Percentiles rank a stretch among this genome's conserved stretches.
Evolutionary conservation across 192 early-diverging fungal species (phyloP).

Genomic region (Coemansia sp.): DNA sequence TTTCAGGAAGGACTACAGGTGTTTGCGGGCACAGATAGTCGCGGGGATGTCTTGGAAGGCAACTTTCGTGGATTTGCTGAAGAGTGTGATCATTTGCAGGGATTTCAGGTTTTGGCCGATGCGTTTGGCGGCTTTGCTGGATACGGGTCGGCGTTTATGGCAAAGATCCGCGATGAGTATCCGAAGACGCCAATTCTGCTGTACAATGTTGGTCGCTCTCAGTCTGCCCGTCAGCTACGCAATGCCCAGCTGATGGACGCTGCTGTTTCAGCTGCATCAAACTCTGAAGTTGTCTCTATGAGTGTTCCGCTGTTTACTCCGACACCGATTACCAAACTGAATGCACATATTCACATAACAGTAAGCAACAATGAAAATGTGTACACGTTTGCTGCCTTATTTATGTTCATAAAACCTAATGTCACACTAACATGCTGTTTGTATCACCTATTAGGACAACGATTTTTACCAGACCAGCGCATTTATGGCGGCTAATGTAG

Average conservation of each 20-base stretch:
- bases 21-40: constrained; percentile 30
- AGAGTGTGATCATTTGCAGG: constrained; percentile 56
- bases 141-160: constrained; percentile 60
- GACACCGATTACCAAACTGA: constrained; percentile 3
- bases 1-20: constrained; percentile 59
- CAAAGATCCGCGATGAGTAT: constrained; percentile 67
- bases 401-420: neutral
- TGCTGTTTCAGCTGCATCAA: constrained; percentile 25
- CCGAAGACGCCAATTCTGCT: constrained; percentile 63
- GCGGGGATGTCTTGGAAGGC: constrained; percentile 45
- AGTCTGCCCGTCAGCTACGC: constrained; percentile 2
- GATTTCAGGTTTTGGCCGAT: constrained; percentile 70
- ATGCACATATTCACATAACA: constrained; percentile 8
- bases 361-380: constrained; percentile 13
- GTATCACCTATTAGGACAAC: constrained; percentile 12
- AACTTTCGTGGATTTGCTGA: constrained; percentile 36
- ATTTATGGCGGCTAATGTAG: constrained; percentile 29
- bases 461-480: constrained; percentile 24
- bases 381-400: neutral
- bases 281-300: constrained; percentile 31
- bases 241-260: constrained; percentile 17
- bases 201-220: constrained; percentile 53
- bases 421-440: neutral
- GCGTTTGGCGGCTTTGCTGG: constrained; percentile 72
- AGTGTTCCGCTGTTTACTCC: constrained; percentile 38